Evolutionary conservation across 441 rosid genomes (phyloP).

Genomic region (Erodium texanum): DNA sequence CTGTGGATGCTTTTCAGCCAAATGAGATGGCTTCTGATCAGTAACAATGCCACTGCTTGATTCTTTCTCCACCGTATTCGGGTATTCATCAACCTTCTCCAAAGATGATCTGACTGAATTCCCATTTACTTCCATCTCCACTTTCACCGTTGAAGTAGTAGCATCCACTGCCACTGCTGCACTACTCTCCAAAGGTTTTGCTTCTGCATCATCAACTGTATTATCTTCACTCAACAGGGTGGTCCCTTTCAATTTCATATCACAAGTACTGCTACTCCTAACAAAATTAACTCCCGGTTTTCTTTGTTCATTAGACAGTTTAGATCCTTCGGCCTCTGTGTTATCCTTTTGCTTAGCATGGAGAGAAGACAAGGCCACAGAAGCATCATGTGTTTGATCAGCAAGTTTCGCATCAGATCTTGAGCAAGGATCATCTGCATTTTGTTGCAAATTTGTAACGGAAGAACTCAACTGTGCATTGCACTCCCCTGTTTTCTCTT

Average conservation of each 20-base stretch:
- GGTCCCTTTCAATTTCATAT: constrained; percentile 4
- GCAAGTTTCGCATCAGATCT: constrained; percentile 5
- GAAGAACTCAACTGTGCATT: constrained; percentile 26
- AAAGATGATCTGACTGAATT: neutral
- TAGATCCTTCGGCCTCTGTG: constrained; percentile 2
- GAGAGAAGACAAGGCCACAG: neutral
- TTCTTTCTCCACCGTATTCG: constrained; percentile 1
- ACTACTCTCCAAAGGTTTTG: neutral
- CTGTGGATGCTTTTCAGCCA: neutral
- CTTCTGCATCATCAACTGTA: neutral
- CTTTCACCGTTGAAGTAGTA: neutral
- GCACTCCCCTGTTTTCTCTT: constrained; percentile 21
- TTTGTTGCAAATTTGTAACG: constrained; percentile 24
- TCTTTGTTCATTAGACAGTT: constrained; percentile 30
- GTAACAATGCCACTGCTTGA: neutral
- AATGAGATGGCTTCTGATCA: constrained; percentile 10
- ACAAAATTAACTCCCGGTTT: constrained; percentile 25
- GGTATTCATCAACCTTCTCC: constrained; percentile 6
- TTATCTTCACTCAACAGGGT: neutral
- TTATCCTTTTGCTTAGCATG: constrained; percentile 1
- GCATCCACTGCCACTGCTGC: constrained; percentile 3
- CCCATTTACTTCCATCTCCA: constrained; percentile 5
- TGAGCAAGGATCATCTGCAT: constrained; percentile 21
- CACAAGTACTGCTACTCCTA: neutral
- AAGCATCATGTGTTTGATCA: constrained; percentile 3